Evolutionary conservation across 2,329 filamentous ascomycete genomes (phyloP).

Genomic region (Amauroascus verrucosus): DNA sequence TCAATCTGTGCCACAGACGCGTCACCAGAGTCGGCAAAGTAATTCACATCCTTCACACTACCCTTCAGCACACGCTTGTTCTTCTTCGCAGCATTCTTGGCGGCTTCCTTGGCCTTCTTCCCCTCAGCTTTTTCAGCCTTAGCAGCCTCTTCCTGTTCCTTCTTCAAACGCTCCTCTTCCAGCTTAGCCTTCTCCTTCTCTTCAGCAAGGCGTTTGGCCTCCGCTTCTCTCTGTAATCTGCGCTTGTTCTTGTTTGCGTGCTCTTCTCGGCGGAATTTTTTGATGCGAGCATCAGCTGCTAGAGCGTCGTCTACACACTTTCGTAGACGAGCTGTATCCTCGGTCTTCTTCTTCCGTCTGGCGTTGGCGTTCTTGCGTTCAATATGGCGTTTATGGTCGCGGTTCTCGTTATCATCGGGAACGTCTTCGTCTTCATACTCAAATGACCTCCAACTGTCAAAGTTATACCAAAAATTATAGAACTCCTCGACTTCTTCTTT

Average conservation of each 20-base stretch:
- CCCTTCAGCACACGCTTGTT: slow-evolving; percentile 96
- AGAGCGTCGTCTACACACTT: slow-evolving; percentile 81
- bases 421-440: slow-evolving; percentile 99
- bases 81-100: slow-evolving; percentile 99
- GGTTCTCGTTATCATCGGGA: slow-evolving; percentile 96
- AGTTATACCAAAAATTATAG: slow-evolving; percentile 99
- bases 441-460: slow-evolving; percentile 94
- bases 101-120: slow-evolving; percentile 98
- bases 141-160: slow-evolving; percentile 75
- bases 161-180: slow-evolving; percentile 66
- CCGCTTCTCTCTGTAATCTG: slow-evolving; percentile 77
- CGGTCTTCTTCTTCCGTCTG: slow-evolving; percentile 98
- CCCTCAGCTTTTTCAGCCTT: slow-evolving; percentile 71
- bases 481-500: slow-evolving; percentile 88
- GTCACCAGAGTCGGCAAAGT: slow-evolving; percentile 66
- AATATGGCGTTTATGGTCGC: slow-evolving; percentile 95
- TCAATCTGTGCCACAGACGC: slow-evolving; percentile 70
- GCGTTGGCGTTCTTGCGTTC: slow-evolving; percentile 98
- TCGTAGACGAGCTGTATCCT: slow-evolving; percentile 85
- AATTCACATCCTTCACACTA: slow-evolving; percentile 95
- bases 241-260: slow-evolving; percentile 96
- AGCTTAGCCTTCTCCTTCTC: slow-evolving; percentile 75
- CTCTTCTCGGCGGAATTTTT: slow-evolving; percentile 87
- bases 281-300: slow-evolving; percentile 84
- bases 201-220: slow-evolving; percentile 75